phyloP scores from a whole-genome alignment of 768 basidiomycete species.

The Suillus placidus region DNA sequence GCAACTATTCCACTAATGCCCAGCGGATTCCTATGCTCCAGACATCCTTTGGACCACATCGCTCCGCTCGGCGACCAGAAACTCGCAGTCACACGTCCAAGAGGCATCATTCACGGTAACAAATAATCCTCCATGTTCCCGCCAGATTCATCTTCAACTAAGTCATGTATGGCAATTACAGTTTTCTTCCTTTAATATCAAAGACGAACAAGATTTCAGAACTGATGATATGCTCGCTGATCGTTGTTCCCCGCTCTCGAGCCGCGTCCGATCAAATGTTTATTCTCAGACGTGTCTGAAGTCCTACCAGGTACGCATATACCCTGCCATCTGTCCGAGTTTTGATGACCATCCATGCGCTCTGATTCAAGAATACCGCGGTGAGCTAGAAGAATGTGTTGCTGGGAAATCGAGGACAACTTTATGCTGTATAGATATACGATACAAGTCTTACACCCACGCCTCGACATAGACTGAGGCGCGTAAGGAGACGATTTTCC shows the following conservation, averaged over 20 bases:
- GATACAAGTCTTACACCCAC: neutral
- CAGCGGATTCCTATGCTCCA: neutral
- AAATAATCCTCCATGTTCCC: neutral
- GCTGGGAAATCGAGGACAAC: neutral
- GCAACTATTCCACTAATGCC: conserved; percentile 11
- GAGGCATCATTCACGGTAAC: neutral
- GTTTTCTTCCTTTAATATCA: neutral
- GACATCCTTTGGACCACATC: conserved; percentile 8
- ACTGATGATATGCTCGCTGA: neutral
- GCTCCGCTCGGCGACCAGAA: conserved; percentile 25
- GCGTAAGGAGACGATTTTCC: neutral
- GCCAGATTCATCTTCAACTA: neutral
- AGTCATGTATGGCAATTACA: neutral
- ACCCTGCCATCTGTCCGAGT: neutral
- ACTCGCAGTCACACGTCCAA: conserved; percentile 1
- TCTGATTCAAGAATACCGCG: neutral
- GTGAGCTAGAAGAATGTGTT: neutral
- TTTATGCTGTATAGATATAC: neutral
- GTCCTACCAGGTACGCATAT: neutral
- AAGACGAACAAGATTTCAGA: neutral
- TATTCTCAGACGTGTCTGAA: neutral
- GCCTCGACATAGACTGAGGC: neutral
- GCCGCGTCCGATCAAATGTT: neutral
- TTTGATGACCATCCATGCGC: neutral
- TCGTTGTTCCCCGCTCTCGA: neutral